Evolutionary conservation across 2,329 filamentous ascomycete species (phyloP), one percentile per base, ranked within the genome.

Genomic region (Trichoderma atrobrunneum): DNA sequence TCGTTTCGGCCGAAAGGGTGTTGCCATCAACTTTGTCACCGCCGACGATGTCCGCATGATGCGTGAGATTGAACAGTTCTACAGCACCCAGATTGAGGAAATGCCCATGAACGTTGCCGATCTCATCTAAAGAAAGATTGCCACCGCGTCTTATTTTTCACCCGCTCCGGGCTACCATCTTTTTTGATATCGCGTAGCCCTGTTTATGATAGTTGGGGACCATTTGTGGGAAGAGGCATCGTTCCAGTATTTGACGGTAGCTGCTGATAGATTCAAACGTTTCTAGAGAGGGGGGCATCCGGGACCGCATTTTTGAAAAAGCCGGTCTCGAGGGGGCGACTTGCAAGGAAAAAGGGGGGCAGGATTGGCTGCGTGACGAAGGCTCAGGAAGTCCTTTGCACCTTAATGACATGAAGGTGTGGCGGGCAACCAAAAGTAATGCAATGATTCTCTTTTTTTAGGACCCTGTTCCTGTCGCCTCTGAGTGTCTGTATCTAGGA

Each of bases 41-140:
- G 94, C 94, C 80, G 96, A 99, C 78, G 96, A 99, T 86, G 96
- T 99, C 81, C 94, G 95, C 85, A 98, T 99, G 93, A 97, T 99
- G 93, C 91, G 96, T 84, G 96, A 99, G 86, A 99, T 99, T 80
- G 96, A 99, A 86, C 94, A 98, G 88, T 99, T 98, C 90, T 99
- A 99, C 92, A 97, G 94, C 90, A 99, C 96, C 84, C 96, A 99
- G 88, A 98, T 99, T 78, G 96, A 99, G 87, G 96, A 99, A 90
- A 99, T 99, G 96, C 96, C 96, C 82, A 98, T 99, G 96, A 92
- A 92, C 85, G 90, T 92, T 79, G 90, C 90, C 78, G 90, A 92
- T 79, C 89, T 92, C 78, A 92, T 92, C 84, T 92, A 91, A 75
- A 56, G 30, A 91, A 75, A 62, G 11, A 78, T 74, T 36, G 51